Evolutionary conservation across 1,139 yeast genomes (phyloP).

Genomic region (Blastobotrys persicus): DNA sequence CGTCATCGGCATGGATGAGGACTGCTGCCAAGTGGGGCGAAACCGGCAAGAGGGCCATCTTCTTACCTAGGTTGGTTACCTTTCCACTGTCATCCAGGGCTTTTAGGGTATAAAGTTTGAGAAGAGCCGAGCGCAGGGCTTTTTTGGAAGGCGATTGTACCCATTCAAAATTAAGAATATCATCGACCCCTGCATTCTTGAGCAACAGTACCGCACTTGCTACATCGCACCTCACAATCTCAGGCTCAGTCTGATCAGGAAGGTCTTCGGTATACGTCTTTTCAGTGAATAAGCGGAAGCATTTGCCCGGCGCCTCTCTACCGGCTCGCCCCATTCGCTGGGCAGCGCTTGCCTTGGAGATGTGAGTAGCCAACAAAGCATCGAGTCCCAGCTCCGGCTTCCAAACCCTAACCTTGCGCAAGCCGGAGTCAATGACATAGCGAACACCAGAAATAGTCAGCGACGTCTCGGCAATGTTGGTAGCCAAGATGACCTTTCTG

Average conservation of each 20-base stretch:
- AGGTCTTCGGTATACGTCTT: conserved; percentile 54
- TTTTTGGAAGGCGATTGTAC: conserved; percentile 84
- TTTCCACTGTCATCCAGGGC: conserved; percentile 77
- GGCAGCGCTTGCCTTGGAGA: conserved; percentile 90
- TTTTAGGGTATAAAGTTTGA: conserved; percentile 70
- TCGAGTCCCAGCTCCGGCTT: conserved; percentile 88
- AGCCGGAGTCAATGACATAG: conserved; percentile 88
- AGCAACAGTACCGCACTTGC: conserved; percentile 79
- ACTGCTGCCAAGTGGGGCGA: conserved; percentile 93
- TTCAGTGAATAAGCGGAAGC: conserved; percentile 80
- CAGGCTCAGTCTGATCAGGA: conserved; percentile 85
- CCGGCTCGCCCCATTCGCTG: conserved; percentile 99
- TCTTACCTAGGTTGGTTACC: conserved; percentile 71
- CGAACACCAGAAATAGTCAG: conserved; percentile 94
- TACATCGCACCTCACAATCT: conserved; percentile 82
- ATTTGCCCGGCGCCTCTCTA: conserved; percentile 90
- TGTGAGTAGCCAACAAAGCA: conserved; percentile 84
- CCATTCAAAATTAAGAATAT: conserved; percentile 87
- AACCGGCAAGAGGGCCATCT: conserved; percentile 86
- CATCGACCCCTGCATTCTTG: conserved; percentile 79
- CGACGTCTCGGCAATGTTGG: conserved; percentile 97
- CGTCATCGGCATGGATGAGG: conserved; percentile 64
- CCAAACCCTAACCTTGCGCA: conserved; percentile 92
- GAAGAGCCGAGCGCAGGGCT: conserved; percentile 71
- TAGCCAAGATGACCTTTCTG: conserved; percentile 84